Base-by-base conservation (phyloP, 768 basidiomycete species). In the Nidula microcarpa region DNA sequence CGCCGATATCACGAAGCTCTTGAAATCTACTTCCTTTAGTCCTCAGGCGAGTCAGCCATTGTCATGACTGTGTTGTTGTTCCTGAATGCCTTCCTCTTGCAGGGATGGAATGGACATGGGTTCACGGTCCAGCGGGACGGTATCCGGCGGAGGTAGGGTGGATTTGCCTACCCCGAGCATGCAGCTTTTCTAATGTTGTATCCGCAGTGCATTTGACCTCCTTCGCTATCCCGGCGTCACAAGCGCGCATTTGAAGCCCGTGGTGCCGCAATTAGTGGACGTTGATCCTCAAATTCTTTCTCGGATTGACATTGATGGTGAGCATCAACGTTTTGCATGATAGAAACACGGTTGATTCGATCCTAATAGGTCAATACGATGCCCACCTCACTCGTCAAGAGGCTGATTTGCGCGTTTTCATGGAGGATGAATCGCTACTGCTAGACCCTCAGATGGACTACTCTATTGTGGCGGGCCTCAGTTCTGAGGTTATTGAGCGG, bases 381-480 rank as follows among this genome's bases (percentile, higher is more conserved):
- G 75, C 79, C 0, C 84, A 89, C 59, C 72, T 92, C 4, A 60
- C 66, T 13, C 82, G 93, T 5, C 93, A 95, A 73, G 75, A 78
- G 47, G 87, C 86, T 1, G 91, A 95, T 61, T 66, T 95, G 4
- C 77, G 78, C 1, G 73, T 78, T 10, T 95, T 94, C 70, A 72
- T 83, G 60, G 79, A 84, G 50, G 91, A 95, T 54, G 92, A 94
- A 63, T 74, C 78, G 11, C 75, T 94, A 17, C 44, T 75, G 23
- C 79, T 95, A 18, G 84, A 90, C 59, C 79, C 85, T 0, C 60
- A 78, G 33, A 77, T 94, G 69, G 85, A 94, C 63, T 96, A 94
- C 60, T 61, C 68, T 1, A 50, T 65, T 4, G 75, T 96, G 0
- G 67, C 70, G 1, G 90, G 91, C 0, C 68, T 96, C 54, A 93